phyloP scores from a whole-genome alignment of 139 green algal genomes.

The Asterochloris sp. region DNA sequence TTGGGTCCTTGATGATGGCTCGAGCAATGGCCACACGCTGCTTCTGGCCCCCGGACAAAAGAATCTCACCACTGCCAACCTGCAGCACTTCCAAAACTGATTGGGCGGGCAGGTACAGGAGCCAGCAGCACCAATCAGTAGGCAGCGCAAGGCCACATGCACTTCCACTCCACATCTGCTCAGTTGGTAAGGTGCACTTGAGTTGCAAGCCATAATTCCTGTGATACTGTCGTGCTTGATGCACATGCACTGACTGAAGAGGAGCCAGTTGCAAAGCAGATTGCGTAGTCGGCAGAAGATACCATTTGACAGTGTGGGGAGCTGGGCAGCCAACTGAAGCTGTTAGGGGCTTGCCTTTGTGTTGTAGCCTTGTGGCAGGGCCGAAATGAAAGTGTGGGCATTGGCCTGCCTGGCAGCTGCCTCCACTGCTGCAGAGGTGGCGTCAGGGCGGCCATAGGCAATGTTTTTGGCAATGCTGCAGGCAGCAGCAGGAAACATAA shows the following conservation, averaged over 20 bases:
- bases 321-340: neutral
- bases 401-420: slow-evolving; percentile 43
- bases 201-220: neutral
- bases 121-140: neutral
- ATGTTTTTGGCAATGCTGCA: slow-evolving; percentile 80
- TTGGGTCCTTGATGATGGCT: too few relatives aligned
- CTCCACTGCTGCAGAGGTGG: slow-evolving; percentile 41
- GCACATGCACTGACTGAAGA: neutral
- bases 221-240: neutral
- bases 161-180: neutral
- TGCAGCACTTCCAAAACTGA: neutral
- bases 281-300: neutral
- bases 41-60: slow-evolving; percentile 63
- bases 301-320: neutral
- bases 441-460: slow-evolving; percentile 48
- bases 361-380: slow-evolving; percentile 49
- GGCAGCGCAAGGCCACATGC: neutral
- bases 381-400: slow-evolving; percentile 56
- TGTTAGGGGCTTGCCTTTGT: slow-evolving; percentile 32
- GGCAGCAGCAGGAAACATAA: too few relatives aligned
- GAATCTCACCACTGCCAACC: slow-evolving; percentile 38
- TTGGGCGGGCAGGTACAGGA: neutral
- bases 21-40: slow-evolving; percentile 75
- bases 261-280: neutral
- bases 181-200: neutral